Base-by-base conservation (phyloP, 306 rosid species). In the Glycine tomentella region DNA sequence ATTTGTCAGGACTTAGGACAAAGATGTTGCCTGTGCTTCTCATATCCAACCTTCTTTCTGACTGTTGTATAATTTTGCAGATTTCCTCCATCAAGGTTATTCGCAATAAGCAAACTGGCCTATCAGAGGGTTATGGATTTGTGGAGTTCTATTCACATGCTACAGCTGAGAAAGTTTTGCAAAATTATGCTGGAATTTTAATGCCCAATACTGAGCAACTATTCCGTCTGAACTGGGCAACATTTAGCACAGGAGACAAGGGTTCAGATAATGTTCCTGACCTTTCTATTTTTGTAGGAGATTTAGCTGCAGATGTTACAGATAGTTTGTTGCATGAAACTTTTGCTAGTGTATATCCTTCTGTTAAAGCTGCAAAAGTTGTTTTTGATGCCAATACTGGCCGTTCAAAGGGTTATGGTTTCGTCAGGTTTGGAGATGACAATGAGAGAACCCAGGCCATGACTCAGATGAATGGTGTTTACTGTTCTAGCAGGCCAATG, bases 401-500 rank as follows among this genome's bases (percentile, higher is more conserved):
- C 67, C 99, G 98, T 81, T 93, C 99, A 68, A 96, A 96, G 92
- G 99, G 99, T 67, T 96, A 96, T 34, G 99, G 99, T 75, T 96
- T 96, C 51, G 98, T 96, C 67, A 87, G 99, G 90, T 96, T 96
- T 80, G 99, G 94, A 75, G 98, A 96, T 75, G 99, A 96, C 75
- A 91, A 69, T 58, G 99, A 96, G 87, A 87, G 98, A 83, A 85
- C 97, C 5, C 96, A 90, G 71, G 97, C 99, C 77, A 90, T 96
- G 95, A 84, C 91, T 83, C 89, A 96, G 81, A 96, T 96, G 99
- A 89, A 92, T 57, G 99, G 99, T 48, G 76, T 82, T 69, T 90
- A 90, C 86, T 96, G 99, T 87, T 96, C 99, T 9, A 96, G 91
- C 91, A 90, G 99, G 87, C 94, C 98, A 16, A 96, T 96, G 99